These are phyloP conservation scores for Blattamonas nauphoetae DNA, from an alignment of 78 protist genomes.

Conservation along the genomic window DNA sequence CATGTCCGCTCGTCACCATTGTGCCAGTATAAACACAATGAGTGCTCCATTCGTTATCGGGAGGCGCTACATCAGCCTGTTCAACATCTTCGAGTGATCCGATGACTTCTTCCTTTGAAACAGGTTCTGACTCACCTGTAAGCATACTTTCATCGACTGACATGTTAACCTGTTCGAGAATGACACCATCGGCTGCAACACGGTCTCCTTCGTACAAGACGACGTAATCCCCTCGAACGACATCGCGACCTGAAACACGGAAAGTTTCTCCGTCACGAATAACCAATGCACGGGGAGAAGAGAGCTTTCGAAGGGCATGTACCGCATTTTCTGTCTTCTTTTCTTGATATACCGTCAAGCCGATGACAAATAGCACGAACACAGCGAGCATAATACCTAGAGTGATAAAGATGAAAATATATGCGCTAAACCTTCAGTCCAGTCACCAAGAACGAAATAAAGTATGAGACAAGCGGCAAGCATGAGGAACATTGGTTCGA, in stretches of 20 bases:
- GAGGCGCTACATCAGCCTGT: background rate
- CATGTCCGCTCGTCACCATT: background rate
- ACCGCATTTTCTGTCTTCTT: background rate
- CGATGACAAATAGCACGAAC: background rate
- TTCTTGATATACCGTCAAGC: background rate
- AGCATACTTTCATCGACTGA: constrained; percentile 8
- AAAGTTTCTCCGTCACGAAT: background rate
- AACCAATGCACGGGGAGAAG: background rate
- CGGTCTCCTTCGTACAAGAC: constrained; percentile 4
- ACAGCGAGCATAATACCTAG: background rate
- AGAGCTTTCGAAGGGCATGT: background rate
- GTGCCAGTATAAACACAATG: background rate
- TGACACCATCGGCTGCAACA: background rate
- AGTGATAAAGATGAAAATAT: background rate
- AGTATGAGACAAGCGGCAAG: background rate
- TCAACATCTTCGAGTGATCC: background rate
- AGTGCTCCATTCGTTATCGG: background rate
- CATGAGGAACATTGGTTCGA: background rate
- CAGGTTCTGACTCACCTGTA: background rate
- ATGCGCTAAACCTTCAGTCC: background rate
- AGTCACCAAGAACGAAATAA: background rate
- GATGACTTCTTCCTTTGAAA: background rate
- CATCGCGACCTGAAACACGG: background rate
- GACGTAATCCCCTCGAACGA: constrained; percentile 6
- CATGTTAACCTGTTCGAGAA: background rate